These are phyloP conservation scores for Pseudogymnoascus sp. DNA, from an alignment of 2,329 filamentous ascomycete genomes.

Conservation along the genomic window DNA sequence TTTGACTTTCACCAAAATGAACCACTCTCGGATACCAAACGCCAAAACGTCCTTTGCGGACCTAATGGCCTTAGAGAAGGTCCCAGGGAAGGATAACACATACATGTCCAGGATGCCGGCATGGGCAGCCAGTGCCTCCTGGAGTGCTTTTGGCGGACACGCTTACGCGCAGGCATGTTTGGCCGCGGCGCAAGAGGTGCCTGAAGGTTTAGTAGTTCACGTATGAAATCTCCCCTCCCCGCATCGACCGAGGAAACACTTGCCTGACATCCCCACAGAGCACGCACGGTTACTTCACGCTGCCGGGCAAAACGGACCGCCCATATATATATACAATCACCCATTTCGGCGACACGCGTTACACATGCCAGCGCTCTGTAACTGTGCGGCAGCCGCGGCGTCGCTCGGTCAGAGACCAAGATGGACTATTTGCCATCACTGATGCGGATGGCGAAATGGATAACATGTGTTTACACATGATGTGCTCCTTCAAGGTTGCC, in stretches of 20 bases:
- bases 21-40: background rate
- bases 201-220: conserved; percentile 33
- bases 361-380: conserved; percentile 42
- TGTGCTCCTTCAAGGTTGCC: conserved; percentile 42
- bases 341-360: conserved; percentile 36
- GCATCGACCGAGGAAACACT: background rate
- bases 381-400: conserved; percentile 40
- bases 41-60: conserved; percentile 13
- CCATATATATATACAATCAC: conserved; percentile 46
- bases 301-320: conserved; percentile 38
- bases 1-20: background rate
- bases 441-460: conserved; percentile 27
- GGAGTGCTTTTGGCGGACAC: conserved; percentile 35
- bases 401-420: conserved; percentile 30
- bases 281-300: conserved; percentile 48
- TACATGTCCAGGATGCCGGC: conserved; percentile 15
- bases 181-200: conserved; percentile 31
- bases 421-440: background rate
- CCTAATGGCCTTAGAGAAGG: conserved; percentile 15
- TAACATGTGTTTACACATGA: conserved; percentile 40
- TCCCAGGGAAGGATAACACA: conserved; percentile 11
- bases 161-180: conserved; percentile 36
- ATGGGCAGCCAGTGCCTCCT: conserved; percentile 15
- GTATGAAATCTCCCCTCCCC: conserved; percentile 28
- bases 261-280: background rate